phyloP scores from a whole-genome alignment of 306 rosid genomes.

The Echinosophora koreensis region DNA sequence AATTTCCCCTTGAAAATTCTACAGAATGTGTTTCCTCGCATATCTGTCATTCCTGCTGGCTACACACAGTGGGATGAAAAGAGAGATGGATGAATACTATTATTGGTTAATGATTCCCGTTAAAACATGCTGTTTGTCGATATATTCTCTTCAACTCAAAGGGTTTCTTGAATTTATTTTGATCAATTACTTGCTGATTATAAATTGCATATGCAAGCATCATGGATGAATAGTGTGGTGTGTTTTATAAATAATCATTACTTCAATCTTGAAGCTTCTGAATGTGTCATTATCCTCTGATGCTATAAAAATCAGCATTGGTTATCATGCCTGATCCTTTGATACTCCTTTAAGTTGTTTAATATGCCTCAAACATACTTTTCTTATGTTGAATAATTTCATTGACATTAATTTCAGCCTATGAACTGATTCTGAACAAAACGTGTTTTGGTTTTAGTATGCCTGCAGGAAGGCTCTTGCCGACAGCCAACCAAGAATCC shows the following conservation, averaged over 20 bases:
- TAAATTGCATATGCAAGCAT: background rate
- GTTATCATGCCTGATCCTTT: background rate
- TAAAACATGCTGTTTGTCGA: background rate
- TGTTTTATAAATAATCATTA: background rate
- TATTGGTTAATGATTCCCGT: background rate
- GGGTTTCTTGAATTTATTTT: background rate
- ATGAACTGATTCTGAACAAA: background rate
- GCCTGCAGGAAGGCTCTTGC: slow-evolving; percentile 99
- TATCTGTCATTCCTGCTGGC: background rate
- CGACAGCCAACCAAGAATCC: slow-evolving; percentile 95
- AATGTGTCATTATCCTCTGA: background rate
- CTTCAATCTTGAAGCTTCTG: background rate
- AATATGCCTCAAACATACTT: background rate
- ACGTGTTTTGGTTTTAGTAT: slow-evolving; percentile 60
- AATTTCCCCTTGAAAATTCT: no score
- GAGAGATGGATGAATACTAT: background rate
- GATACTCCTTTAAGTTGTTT: background rate
- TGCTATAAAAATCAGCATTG: background rate
- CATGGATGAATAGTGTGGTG: background rate
- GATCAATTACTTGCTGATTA: background rate
- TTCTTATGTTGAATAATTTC: slow-evolving; percentile 20
- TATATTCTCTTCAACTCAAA: background rate
- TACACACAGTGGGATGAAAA: background rate
- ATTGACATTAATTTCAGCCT: slow-evolving; percentile 5
- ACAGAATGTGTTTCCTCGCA: no score